phyloP scores from a whole-genome alignment of 129 eudicot species.

The Flaveria ramosissima region DNA sequence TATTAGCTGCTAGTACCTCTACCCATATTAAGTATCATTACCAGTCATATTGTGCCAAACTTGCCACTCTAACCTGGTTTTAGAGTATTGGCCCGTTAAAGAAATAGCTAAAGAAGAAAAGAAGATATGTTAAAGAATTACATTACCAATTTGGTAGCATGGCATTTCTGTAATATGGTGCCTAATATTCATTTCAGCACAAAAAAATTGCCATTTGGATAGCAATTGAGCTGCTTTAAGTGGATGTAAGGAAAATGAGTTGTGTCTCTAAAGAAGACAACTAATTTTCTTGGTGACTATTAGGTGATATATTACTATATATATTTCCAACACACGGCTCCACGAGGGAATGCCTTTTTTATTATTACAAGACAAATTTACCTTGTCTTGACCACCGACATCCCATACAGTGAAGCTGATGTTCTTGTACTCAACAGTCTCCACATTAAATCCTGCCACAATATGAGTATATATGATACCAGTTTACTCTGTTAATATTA shows the following conservation, averaged over 20 bases:
- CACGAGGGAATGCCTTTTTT: not conserved
- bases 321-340: not conserved
- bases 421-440: no score
- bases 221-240: no score
- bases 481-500: not conserved
- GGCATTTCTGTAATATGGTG: not conserved
- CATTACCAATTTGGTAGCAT: not conserved
- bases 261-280: no score
- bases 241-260: no score
- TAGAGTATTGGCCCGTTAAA: not conserved
- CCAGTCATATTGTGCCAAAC: no score
- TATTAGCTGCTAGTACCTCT: not conserved
- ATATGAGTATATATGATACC: not conserved
- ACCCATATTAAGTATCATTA: no score
- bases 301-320: not conserved
- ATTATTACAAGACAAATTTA: slow-evolving; percentile 21
- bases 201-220: no score
- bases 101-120: not conserved
- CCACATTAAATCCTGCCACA: slow-evolving; percentile 59
- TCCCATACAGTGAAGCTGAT: slow-evolving; percentile 80
- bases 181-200: not conserved
- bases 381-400: slow-evolving; percentile 78
- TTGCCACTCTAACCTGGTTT: no score
- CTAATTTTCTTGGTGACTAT: no score
- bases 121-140: not conserved